These are phyloP conservation scores for Waitea zeae DNA, from an alignment of 1,284 basidiomycete species.

Conservation along the genomic window DNA sequence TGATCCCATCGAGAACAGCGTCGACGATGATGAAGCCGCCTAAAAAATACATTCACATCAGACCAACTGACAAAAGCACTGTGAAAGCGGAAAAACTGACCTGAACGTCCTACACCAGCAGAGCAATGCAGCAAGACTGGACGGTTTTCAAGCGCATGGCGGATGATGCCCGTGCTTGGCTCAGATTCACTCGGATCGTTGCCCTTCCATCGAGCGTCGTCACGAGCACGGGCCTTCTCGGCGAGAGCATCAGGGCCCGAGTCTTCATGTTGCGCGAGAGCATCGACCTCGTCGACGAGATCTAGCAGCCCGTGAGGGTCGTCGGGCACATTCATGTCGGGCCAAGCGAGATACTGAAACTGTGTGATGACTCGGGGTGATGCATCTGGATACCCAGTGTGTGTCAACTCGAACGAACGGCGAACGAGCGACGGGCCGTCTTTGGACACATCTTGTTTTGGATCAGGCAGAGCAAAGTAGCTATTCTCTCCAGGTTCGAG, in stretches of 20 bases:
- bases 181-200: constrained; percentile 19
- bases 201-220: constrained; percentile 7
- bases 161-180: constrained; percentile 28
- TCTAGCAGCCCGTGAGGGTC: constrained; percentile 57
- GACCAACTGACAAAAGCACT: no score
- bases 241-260: constrained; percentile 5
- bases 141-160: constrained; percentile 23
- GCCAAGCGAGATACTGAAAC: constrained; percentile 84
- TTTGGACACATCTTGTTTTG: constrained; percentile 7
- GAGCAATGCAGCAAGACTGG: constrained; percentile 71
- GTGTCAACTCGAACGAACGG: constrained; percentile 53
- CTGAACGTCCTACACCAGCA: constrained; percentile 84
- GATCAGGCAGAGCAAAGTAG: constrained; percentile 7
- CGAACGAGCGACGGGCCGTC: constrained; percentile 19
- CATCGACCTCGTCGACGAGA: constrained; percentile 50
- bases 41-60: no score
- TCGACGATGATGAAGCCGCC: constrained; percentile 84
- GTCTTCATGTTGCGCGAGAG: constrained; percentile 25
- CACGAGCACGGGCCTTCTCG: constrained; percentile 4
- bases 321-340: constrained; percentile 85
- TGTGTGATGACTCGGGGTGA: constrained; percentile 52
- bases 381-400: constrained; percentile 37
- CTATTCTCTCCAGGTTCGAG: constrained; percentile 16
- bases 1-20: constrained; percentile 66
- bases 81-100: no score